Conservation (phyloP, 1,284 basidiomycete genomes). For the Cutaneotrichosporon cavernicola region DNA sequence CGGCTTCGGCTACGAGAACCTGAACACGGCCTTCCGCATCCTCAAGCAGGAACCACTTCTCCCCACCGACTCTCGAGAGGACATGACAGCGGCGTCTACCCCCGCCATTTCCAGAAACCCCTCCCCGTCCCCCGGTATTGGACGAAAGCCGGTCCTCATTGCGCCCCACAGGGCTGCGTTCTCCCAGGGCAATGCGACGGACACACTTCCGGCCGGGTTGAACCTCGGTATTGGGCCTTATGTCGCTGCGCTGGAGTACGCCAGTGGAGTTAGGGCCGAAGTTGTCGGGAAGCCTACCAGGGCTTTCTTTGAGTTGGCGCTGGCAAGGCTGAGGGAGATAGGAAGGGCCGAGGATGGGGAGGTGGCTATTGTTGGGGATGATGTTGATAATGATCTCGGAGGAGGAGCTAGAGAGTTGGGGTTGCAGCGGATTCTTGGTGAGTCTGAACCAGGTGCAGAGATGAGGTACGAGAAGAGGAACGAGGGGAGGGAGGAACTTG, state of each 20-base stretch:
- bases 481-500: background rate
- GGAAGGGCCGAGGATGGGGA: conserved; percentile 21
- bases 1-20: conserved; percentile 58
- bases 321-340: conserved; percentile 55
- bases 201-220: conserved; percentile 56
- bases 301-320: conserved; percentile 62
- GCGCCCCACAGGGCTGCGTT: conserved; percentile 58
- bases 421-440: conserved; percentile 65
- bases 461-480: too few species aligned
- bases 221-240: conserved; percentile 70
- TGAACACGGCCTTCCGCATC: conserved; percentile 68
- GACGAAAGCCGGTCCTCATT: conserved; percentile 53
- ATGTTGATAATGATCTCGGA: conserved; percentile 65
- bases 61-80: background rate
- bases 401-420: conserved; percentile 63
- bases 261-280: conserved; percentile 57
- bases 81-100: background rate
- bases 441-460: conserved; percentile 22
- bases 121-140: conserved; percentile 40
- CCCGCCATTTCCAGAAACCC: background rate
- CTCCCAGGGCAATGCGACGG: conserved; percentile 58
- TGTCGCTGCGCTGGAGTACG: conserved; percentile 63
- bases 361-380: conserved; percentile 67
- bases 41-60: conserved; percentile 52
- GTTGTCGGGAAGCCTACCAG: conserved; percentile 66